These are phyloP conservation scores for Parathielavia appendiculata DNA, from an alignment of 495 filamentous ascomycete species.

Conservation along the genomic window DNA sequence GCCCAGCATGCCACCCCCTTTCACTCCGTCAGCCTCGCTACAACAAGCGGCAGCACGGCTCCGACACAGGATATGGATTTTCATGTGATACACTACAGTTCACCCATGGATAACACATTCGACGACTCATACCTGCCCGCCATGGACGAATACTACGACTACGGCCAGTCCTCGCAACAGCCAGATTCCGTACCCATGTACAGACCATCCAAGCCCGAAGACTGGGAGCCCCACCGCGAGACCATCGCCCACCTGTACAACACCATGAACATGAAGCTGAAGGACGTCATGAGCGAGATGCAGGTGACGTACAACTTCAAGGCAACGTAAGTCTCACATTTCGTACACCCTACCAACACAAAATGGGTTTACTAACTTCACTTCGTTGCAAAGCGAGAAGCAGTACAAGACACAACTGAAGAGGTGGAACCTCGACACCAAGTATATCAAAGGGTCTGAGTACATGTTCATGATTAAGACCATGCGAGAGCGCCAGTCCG, in stretches of 20 bases:
- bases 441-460: slow-evolving; percentile 37
- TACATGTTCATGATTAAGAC: slow-evolving; percentile 38
- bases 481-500: slow-evolving; percentile 25
- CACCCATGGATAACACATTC: neutral
- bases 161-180: slow-evolving; percentile 8
- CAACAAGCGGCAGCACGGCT: slow-evolving; percentile 1
- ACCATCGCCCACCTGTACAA: slow-evolving; percentile 33
- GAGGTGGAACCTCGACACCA: slow-evolving; percentile 39
- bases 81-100: neutral
- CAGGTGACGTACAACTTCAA: slow-evolving; percentile 30
- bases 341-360: neutral
- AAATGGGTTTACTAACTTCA: neutral
- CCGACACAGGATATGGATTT: neutral
- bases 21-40: neutral
- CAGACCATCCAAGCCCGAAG: slow-evolving; percentile 32
- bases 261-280: slow-evolving; percentile 35
- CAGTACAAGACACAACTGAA: slow-evolving; percentile 40
- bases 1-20: slow-evolving; percentile 6
- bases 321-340: slow-evolving; percentile 29
- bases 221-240: slow-evolving; percentile 37
- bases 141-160: slow-evolving; percentile 18
- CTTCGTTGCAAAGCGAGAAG: slow-evolving; percentile 26
- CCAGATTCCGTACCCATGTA: slow-evolving; percentile 17
- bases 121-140: neutral
- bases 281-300: slow-evolving; percentile 36